Conservation (phyloP, 352 stramenopile genomes). For the Pythium guiyangense region DNA sequence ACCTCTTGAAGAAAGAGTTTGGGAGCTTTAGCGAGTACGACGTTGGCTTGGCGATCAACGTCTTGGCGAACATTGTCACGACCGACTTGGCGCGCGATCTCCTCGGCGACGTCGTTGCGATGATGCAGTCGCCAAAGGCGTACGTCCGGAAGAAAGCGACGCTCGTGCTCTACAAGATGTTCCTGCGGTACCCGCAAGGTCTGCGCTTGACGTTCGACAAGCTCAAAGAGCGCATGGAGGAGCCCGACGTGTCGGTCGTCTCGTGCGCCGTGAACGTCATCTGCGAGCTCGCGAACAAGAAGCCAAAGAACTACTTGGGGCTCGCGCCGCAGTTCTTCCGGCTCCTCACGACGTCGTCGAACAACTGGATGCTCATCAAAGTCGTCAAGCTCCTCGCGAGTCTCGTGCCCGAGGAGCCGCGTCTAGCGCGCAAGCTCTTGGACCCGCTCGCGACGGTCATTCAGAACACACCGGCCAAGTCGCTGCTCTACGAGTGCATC, state of each 20-base stretch:
- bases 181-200: constrained; percentile 97
- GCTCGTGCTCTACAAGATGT: constrained; percentile 98
- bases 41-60: constrained; percentile 97
- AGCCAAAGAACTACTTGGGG: constrained; percentile 98
- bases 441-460: constrained; percentile 97
- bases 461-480: constrained; percentile 97
- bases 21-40: constrained; percentile 92
- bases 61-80: constrained; percentile 98
- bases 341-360: constrained; percentile 95
- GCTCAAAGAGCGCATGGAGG: constrained; percentile 95
- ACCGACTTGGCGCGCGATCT: constrained; percentile 94
- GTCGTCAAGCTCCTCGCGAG: constrained; percentile 98
- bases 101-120: constrained; percentile 86
- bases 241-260: constrained; percentile 94
- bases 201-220: constrained; percentile 97
- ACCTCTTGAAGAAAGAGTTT: constrained; percentile 98
- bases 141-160: constrained; percentile 99
- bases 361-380: constrained; percentile 99
- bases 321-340: constrained; percentile 98
- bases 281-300: constrained; percentile 98
- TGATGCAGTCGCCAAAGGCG: constrained; percentile 91
- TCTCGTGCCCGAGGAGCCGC: constrained; percentile 96
- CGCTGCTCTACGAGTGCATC: constrained; percentile 97
- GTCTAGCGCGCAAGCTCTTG: constrained; percentile 96
- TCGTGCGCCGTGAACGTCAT: constrained; percentile 99